phyloP scores from a whole-genome alignment of 106 monocot genomes.

The Dendrobium officinale region DNA sequence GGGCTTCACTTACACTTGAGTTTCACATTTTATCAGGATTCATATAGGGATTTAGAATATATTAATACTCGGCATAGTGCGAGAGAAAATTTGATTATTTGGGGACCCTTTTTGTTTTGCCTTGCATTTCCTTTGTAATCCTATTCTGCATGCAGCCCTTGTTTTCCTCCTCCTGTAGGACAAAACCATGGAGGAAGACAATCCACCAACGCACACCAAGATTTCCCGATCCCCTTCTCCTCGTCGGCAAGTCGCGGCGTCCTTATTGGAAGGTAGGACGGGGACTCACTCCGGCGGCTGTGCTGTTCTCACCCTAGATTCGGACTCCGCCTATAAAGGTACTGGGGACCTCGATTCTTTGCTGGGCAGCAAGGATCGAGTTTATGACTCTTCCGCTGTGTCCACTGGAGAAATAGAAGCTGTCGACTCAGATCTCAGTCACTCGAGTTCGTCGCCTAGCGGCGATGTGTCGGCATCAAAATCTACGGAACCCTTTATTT shows the following conservation, averaged over 20 bases:
- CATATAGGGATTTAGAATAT: too few relatives aligned
- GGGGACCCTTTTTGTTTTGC: background rate
- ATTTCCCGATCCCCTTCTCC: background rate
- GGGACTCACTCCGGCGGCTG: slow-evolving; percentile 17
- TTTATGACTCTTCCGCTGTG: slow-evolving; percentile 11
- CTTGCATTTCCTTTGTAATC: background rate
- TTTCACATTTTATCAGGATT: too few relatives aligned
- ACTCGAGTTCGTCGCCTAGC: background rate
- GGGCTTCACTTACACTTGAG: too few relatives aligned
- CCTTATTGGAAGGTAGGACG: background rate
- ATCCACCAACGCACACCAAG: background rate
- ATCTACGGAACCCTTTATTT: background rate
- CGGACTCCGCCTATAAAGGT: background rate
- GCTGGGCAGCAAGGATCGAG: background rate
- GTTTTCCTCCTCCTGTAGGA: background rate
- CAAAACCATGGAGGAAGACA: slow-evolving; percentile 25
- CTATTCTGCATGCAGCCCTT: too few relatives aligned
- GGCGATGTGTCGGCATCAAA: background rate
- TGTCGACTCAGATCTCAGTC: background rate
- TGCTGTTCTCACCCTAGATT: slow-evolving; percentile 29
- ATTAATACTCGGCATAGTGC: too few relatives aligned
- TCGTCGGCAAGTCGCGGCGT: background rate
- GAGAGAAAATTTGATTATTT: background rate
- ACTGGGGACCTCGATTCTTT: background rate
- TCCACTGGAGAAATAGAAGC: slow-evolving; percentile 32